Conservation (phyloP, 345 rosid genomes). For the Aquilaria malaccensis region DNA sequence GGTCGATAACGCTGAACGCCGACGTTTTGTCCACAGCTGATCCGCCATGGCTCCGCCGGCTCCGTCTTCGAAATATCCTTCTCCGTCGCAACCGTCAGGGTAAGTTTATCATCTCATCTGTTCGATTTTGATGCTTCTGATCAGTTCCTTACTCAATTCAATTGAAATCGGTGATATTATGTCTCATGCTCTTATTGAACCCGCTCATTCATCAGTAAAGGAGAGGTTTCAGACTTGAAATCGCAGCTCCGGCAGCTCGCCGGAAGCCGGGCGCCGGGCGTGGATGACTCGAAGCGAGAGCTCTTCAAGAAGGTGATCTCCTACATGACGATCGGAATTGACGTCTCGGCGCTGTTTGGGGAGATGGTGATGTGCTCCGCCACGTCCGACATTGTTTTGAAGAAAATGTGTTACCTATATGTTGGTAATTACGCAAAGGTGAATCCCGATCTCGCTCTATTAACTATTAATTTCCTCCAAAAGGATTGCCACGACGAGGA, state of each 20-base stretch:
- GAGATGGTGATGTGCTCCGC: constrained; percentile 99
- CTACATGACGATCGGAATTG: constrained; percentile 89
- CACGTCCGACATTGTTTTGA: constrained; percentile 92
- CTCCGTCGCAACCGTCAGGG: constrained; percentile 99
- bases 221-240: constrained; percentile 93
- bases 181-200: not conserved
- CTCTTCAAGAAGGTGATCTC: constrained; percentile 94
- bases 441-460: constrained; percentile 85
- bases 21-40: constrained; percentile 2
- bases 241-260: constrained; percentile 94
- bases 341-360: constrained; percentile 85
- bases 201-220: constrained; percentile 43
- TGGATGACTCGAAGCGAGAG: constrained; percentile 92
- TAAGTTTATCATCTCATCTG: constrained; percentile 22
- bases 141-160: constrained; percentile 1
- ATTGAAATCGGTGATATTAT: not conserved
- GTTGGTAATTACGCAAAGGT: constrained; percentile 97
- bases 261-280: constrained; percentile 91
- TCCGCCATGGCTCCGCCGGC: constrained; percentile 83
- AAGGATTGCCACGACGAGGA: constrained; percentile 96
- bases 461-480: constrained; percentile 93
- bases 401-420: constrained; percentile 97
- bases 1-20: constrained; percentile 19
- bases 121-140: not conserved
- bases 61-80: constrained; percentile 65